Conservation (phyloP, 495 filamentous ascomycete genomes). For the Hypoxylon lienhwacheense region DNA sequence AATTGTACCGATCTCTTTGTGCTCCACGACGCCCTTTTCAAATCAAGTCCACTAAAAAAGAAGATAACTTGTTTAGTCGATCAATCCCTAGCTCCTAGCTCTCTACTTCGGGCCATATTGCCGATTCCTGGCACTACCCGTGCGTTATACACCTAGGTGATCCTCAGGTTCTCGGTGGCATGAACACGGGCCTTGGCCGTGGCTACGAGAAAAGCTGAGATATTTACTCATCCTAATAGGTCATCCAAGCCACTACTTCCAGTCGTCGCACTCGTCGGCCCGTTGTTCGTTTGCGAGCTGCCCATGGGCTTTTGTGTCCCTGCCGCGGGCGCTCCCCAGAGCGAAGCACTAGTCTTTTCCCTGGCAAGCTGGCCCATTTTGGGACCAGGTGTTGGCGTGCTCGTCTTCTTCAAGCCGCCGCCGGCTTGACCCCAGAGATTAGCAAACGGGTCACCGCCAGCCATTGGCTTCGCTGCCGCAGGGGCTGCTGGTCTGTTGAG, state of each 20-base stretch:
- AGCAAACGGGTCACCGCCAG: constrained; percentile 80
- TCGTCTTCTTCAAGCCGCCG: constrained; percentile 75
- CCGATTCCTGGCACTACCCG: constrained; percentile 2
- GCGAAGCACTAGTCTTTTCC: constrained; percentile 89
- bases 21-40: constrained; percentile 18
- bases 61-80: not conserved
- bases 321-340: constrained; percentile 76
- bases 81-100: constrained; percentile 1
- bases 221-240: constrained; percentile 44
- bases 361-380: constrained; percentile 91
- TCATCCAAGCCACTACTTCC: constrained; percentile 48
- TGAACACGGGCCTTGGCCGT: not conserved
- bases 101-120: not conserved
- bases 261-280: constrained; percentile 25
- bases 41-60: constrained; percentile 5
- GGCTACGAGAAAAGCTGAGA: not conserved
- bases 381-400: constrained; percentile 60
- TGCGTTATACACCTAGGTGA: constrained; percentile 25
- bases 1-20: constrained; percentile 19
- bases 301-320: constrained; percentile 39
- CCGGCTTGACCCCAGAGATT: constrained; percentile 80
- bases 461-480: constrained; percentile 55
- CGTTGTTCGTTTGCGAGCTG: constrained; percentile 16
- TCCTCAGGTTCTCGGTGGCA: constrained; percentile 1
- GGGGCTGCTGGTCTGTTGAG: constrained; percentile 44